Base-by-base conservation (phyloP, 805 yeast genomes). In the Tetrapisispora phaffii region DNA sequence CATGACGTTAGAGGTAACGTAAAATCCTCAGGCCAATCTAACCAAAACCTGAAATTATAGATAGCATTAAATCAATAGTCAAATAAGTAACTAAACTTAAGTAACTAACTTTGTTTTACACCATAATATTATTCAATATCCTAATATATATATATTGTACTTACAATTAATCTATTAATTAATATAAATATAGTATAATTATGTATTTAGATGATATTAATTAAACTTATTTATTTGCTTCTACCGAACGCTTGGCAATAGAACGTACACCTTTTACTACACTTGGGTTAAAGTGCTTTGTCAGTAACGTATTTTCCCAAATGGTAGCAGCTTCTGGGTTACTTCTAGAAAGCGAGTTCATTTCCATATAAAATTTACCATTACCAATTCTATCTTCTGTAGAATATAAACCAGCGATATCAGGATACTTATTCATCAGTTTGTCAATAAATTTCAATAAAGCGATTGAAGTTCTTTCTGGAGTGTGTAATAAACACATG, bases 311-410 rank as follows among this genome's bases (percentile, higher is more conserved):
- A 43, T 80, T 77, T 58, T 93, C 98, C 95, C 96, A 93, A 31
- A 90, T 66, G 0, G 88, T 82, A 1, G 97, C 94, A 16, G 90
- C 93, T 36, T 82, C 90, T 1, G 95, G 76, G 57, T 93, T 89
- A 53, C 85, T 70, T 59, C 90, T 77, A 52, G 82, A 85, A 20
- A 85, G 77, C 39, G 76, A 80, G 44, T 75, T 76, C 12, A 74
- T 74, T 41, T 79, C 87, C 52, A 81, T 70, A 23, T 78, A 76
- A 58, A 82, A 83, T 13, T 72, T 70, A 40, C 96, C 97, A 47
- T 90, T 88, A 34, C 79, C 79, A 34, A 93, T 76, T 52, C 93
- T 74, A 59, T 93, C 98, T 40, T 88, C 96, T 1, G 96, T 85
- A 20, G 86, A 79, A 67, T 82, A 87, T 42, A 90, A 67, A 1